Evolutionary conservation across 495 filamentous ascomycete genomes (phyloP), one percentile per base, ranked within the genome.

Genomic region (Aspergillus ellipticus): DNA sequence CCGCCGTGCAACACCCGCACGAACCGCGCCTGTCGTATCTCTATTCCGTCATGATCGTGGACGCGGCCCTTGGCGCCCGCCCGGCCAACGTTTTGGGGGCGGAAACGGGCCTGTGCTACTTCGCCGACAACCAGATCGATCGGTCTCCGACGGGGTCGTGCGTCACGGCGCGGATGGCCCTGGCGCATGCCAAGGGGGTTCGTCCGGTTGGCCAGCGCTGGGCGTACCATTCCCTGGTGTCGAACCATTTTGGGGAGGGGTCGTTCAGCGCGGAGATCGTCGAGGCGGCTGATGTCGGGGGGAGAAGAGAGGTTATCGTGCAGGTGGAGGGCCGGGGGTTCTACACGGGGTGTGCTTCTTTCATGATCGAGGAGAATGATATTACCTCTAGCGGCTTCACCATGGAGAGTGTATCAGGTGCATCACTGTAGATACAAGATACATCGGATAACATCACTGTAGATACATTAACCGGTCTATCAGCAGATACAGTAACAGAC

Each of bases 151-250:
- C 65, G 6, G 60, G 63, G 0, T 66, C 63, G n/a, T 66, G 63
- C 28, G 63, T 66, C 6, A 51, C 59, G 15, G 63, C 60, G 2
- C 53, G 60, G 13, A 59, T 59, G 60, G 60, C 60, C 5, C 35
- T 63, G 26, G 60, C 60, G 6, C 31, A 65, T 55, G 59, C 56
- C 9, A 62, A 62, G 56, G 61, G 61, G 0, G 9, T 42, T 15
- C 45, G 60, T 17, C 10, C 22, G 0, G 19, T 49, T 19, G 58
- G 58, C 0, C 53, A 66, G 29, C 50, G 42, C 7, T 64, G 67
- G 63, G 61, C 63, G 22, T 70, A 67, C 51, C 61, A 67, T 33
- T 70, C 65, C 6, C 50, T 70, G 0, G 63, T 69, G 6, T 66
- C 63, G 15, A 66, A 62, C 16, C 57, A 60, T 43, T 63, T 63